Base-by-base conservation (phyloP, 75 land plant species). In the Gnetum montanum region DNA sequence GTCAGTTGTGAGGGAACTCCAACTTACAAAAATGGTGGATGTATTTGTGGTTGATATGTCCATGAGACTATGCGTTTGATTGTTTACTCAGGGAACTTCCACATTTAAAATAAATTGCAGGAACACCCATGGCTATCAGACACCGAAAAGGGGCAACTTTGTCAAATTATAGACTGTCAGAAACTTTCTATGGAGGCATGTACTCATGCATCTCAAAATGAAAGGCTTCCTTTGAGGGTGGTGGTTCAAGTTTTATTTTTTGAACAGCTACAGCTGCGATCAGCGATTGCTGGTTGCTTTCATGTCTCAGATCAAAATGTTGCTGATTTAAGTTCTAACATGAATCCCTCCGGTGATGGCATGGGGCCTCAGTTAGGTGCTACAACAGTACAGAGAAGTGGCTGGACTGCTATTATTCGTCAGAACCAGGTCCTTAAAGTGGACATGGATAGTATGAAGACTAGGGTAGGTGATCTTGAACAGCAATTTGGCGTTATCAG, bases 161-260 rank as follows among this genome's bases (percentile, higher is more conserved):
- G 79, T 65, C 57, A 58, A 47, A 43, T 77, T 27, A 77, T 88
- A 19, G 68, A 72, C 56, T 88, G 60, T 46, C 76, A 81, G 64
- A 88, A 76, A 59, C 84, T 88, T 8, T 88, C 93, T 7, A 57
- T 84, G 29, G 93, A 88, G 47, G 93, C 93, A 3, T 82, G 91
- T 63, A 85, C 94, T 3, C 94, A 88, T 67, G 94, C 90, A 2
- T 90, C 94, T 16, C 90, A 88, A 60, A 88, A 85, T 64, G 94
- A 88, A 64, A 63, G 94, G 27, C 63, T 88, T 2, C 94, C 94
- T 12, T 65, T 67, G 18, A 49, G 93, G 31, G 59, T 84, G 1
- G 61, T 84, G 12, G 74, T 88, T 2, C 93, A 88, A 69, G 88
- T 80, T 43, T 73, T 88, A 18, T 88, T 80, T 74, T 88, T 88